Evolutionary conservation across 495 filamentous ascomycete genomes (phyloP).

Genomic region (Aspergillus baeticus): DNA sequence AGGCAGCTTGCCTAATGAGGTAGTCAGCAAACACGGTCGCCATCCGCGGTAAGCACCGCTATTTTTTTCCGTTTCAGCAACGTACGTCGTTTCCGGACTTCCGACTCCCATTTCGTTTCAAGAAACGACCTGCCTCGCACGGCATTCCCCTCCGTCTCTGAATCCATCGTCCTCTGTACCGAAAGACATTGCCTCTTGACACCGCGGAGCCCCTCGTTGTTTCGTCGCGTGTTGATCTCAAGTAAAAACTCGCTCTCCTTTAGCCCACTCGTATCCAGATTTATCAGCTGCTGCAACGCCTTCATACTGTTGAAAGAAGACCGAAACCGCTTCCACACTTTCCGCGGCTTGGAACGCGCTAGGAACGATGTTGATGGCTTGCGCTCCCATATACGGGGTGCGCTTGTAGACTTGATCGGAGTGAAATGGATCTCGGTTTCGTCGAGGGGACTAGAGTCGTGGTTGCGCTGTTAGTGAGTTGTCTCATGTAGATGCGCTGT

Average conservation of each 20-base stretch:
- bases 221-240: constrained; percentile 35
- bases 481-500: background rate
- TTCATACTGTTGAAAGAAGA: constrained; percentile 43
- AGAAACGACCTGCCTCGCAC: constrained; percentile 35
- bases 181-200: constrained; percentile 47
- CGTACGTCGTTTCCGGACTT: constrained; percentile 42
- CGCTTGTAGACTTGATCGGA: constrained; percentile 33
- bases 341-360: constrained; percentile 41
- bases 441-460: constrained; percentile 1
- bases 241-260: constrained; percentile 26
- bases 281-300: constrained; percentile 29
- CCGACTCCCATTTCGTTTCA: constrained; percentile 41
- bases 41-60: background rate
- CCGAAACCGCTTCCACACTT: constrained; percentile 53
- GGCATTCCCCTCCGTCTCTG: background rate
- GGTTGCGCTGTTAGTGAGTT: background rate
- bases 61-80: background rate
- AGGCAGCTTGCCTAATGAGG: constrained; percentile 38
- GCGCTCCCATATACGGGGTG: constrained; percentile 51
- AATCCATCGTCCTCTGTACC: constrained; percentile 5
- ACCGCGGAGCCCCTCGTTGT: constrained; percentile 33
- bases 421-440: constrained; percentile 39
- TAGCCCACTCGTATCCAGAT: constrained; percentile 13
- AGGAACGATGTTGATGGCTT: constrained; percentile 54
- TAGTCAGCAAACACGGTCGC: background rate